Percentiles rank a stretch among this genome's conserved stretches.
phyloP scores from a whole-genome alignment of 2,329 filamentous ascomycete species.

The Penicillium sp. region DNA sequence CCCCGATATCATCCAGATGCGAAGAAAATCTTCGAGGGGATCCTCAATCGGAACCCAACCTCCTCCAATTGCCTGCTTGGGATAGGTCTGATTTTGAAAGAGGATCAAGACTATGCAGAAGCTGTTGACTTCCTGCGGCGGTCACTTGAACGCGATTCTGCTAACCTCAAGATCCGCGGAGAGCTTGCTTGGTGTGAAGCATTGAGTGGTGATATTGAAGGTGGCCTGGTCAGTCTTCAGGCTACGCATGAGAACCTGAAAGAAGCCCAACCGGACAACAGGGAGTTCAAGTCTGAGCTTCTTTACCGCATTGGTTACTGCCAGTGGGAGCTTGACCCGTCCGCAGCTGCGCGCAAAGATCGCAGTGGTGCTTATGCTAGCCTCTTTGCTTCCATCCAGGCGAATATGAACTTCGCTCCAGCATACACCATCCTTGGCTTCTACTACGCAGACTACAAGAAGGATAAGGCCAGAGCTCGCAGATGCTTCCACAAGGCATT shows the following conservation, averaged over 20 bases:
- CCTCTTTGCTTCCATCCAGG: conserved; percentile 81
- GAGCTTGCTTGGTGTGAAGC: conserved; percentile 94
- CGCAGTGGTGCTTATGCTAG: conserved; percentile 78
- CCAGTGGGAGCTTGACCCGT: conserved; percentile 78
- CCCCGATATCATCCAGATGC: conserved; percentile 88
- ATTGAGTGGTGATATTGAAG: conserved; percentile 71
- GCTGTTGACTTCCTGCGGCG: conserved; percentile 78
- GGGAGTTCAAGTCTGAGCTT: conserved; percentile 78
- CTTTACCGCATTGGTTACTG: conserved; percentile 86
- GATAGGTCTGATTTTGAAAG: conserved; percentile 86
- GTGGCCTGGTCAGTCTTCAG: conserved; percentile 69
- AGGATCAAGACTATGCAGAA: conserved; percentile 82
- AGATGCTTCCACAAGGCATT: conserved; percentile 96
- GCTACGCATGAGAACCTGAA: conserved; percentile 66
- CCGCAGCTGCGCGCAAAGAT: conserved; percentile 71
- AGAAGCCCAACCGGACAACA: conserved; percentile 58
- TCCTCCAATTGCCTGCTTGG: conserved; percentile 84
- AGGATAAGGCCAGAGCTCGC: conserved; percentile 81
- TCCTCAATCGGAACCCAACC: conserved; percentile 71
- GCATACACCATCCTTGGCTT: conserved; percentile 88
- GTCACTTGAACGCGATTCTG: conserved; percentile 69
- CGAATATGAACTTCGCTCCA: conserved; percentile 82
- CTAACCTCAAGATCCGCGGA: conserved; percentile 74
- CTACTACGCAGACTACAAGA: conserved; percentile 88
- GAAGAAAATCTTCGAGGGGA: conserved; percentile 77